A percentile compares a stretch with the other conserved stretches of the same genome.
Evolutionary conservation across 306 rosid species (phyloP).

Genomic region (Spatholobus suberectus): DNA sequence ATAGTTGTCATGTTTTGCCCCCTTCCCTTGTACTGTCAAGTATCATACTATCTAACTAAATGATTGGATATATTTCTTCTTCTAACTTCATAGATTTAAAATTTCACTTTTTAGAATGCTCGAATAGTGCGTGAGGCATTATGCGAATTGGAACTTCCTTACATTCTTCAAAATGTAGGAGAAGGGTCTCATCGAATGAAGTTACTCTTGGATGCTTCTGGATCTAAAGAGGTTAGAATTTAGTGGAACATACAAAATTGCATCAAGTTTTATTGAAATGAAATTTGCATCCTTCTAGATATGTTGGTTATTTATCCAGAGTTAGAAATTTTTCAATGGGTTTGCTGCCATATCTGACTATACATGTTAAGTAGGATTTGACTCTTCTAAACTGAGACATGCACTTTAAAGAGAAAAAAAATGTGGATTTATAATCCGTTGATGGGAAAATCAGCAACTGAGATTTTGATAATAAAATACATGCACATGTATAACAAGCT

Average conservation of each 20-base stretch:
- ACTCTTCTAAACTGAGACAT: not conserved
- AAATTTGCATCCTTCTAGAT: slow-evolving; percentile 17
- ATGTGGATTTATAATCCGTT: not conserved
- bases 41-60: slow-evolving; percentile 2
- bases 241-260: not conserved
- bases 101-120: slow-evolving; percentile 62
- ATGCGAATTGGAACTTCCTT: slow-evolving; percentile 96
- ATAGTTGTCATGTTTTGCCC: slow-evolving; percentile 7
- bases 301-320: slow-evolving; percentile 26
- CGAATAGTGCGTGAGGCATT: slow-evolving; percentile 93
- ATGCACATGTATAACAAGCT: not conserved
- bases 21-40: not conserved
- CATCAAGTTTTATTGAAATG: slow-evolving; percentile 9
- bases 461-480: not conserved
- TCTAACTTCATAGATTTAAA: slow-evolving; percentile 19
- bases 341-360: slow-evolving; percentile 13
- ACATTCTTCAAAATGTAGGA: slow-evolving; percentile 86
- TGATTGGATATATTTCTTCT: slow-evolving; percentile 8
- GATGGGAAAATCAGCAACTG: not conserved
- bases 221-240: slow-evolving; percentile 74
- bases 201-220: slow-evolving; percentile 62
- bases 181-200: slow-evolving; percentile 69
- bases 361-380: not conserved
- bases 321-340: not conserved
- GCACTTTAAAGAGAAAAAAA: not conserved